These are phyloP conservation scores for Annulohypoxylon stygium DNA, from an alignment of 495 filamentous ascomycete species.

Conservation along the genomic window DNA sequence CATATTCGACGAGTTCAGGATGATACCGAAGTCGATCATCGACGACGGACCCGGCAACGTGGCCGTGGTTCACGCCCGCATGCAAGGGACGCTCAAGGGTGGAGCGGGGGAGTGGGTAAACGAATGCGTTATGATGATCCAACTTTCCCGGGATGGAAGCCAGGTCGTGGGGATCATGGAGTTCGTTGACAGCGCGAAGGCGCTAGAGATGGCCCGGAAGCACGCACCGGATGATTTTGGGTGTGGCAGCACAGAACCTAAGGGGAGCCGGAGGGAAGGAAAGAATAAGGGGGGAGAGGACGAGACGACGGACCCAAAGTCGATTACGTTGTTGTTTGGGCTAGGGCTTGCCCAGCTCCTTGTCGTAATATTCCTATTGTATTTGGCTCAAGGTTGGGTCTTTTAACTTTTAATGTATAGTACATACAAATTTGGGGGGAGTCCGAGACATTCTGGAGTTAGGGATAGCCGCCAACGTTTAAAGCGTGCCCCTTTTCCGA, in stretches of 20 bases:
- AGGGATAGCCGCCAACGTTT: neutral
- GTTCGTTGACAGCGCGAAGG: constrained; percentile 60
- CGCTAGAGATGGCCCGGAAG: constrained; percentile 53
- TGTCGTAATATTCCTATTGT: constrained; percentile 33
- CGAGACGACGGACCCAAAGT: constrained; percentile 17
- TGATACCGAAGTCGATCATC: constrained; percentile 54
- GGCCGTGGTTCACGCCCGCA: constrained; percentile 53
- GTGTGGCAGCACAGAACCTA: constrained; percentile 6
- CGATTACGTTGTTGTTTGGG: constrained; percentile 42
- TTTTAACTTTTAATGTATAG: constrained; percentile 23
- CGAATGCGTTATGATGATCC: constrained; percentile 58
- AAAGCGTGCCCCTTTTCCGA: neutral
- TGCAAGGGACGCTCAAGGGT: constrained; percentile 51
- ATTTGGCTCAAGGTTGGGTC: constrained; percentile 26
- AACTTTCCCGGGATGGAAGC: constrained; percentile 47
- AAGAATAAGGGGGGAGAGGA: neutral
- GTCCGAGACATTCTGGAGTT: constrained; percentile 19
- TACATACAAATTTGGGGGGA: constrained; percentile 10
- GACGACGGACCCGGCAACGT: constrained; percentile 50
- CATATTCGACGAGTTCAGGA: constrained; percentile 55
- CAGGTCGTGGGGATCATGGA: constrained; percentile 52
- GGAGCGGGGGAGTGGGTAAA: constrained; percentile 51
- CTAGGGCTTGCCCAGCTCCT: constrained; percentile 39
- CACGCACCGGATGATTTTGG: constrained; percentile 51
- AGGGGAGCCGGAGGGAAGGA: neutral